Evolutionary conservation across 108 stramenopile species (phyloP).

Genomic region (Stephanodiscus minutulus): DNA sequence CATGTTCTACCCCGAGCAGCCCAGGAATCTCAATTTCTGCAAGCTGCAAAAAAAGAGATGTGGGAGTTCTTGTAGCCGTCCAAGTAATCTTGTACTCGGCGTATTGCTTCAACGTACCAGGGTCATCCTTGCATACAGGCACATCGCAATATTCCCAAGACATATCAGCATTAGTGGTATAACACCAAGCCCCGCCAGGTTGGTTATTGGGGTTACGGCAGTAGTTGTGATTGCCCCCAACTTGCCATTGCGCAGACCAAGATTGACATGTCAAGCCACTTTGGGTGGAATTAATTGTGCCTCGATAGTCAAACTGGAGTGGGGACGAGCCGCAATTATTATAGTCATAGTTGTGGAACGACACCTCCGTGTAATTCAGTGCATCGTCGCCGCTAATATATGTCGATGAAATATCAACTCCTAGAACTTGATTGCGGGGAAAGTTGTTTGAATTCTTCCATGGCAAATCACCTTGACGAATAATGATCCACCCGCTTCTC

Average conservation of each 20-base stretch:
- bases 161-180: conserved; percentile 7
- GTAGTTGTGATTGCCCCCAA: conserved; percentile 13
- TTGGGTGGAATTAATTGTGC: conserved; percentile 10
- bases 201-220: conserved; percentile 23
- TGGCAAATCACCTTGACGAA: conserved; percentile 40
- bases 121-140: conserved; percentile 2
- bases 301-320: conserved; percentile 16
- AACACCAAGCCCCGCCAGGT: conserved; percentile 19
- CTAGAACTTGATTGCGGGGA: background rate
- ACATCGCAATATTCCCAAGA: conserved; percentile 10
- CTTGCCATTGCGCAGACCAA: conserved; percentile 2
- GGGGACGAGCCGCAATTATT: background rate
- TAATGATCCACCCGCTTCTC: conserved; percentile 58
- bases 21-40: conserved; percentile 29
- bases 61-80: conserved; percentile 1
- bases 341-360: conserved; percentile 9
- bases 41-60: conserved; percentile 2
- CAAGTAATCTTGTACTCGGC: conserved; percentile 8
- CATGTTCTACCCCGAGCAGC: conserved; percentile 9
- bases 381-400: conserved; percentile 11
- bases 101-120: conserved; percentile 6
- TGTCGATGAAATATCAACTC: conserved; percentile 7
- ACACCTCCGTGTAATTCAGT: conserved; percentile 8
- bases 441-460: conserved; percentile 27
- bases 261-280: conserved; percentile 9